Percentiles rank a stretch among this genome's conserved stretches.
These are phyloP conservation scores for Fusarium sp. DNA, from an alignment of 2,329 filamentous ascomycete genomes.

Conservation along the genomic window DNA sequence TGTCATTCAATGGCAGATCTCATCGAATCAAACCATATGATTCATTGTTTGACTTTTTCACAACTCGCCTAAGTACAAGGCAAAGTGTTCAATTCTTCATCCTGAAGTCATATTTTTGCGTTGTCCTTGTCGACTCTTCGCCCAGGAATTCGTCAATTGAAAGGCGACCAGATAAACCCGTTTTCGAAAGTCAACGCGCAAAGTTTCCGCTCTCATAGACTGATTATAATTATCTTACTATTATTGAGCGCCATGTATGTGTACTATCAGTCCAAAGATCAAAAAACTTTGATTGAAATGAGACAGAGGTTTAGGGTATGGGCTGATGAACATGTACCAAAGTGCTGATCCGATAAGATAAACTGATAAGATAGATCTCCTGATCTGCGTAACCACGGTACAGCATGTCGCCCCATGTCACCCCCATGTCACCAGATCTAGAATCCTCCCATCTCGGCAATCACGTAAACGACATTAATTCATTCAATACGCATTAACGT, in stretches of 20 bases:
- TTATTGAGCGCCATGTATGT: accelerated
- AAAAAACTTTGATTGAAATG: no score
- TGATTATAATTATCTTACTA: accelerated
- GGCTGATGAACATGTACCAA: accelerated
- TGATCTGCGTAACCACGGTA: neutral
- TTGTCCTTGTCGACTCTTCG: accelerated
- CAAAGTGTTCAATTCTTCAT: no score
- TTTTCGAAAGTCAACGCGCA: no score
- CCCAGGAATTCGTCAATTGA: accelerated
- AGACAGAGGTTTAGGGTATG: neutral
- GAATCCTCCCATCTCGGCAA: neutral
- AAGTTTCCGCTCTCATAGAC: no score
- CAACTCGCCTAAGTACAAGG: accelerated
- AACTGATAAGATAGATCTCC: neutral
- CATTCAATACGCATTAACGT: neutral
- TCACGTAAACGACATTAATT: neutral
- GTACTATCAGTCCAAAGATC: accelerated
- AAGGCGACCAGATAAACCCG: accelerated
- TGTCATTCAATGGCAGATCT: neutral
- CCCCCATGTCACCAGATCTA: neutral
- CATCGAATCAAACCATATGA: accelerated
- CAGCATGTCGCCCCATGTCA: neutral
- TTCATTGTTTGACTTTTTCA: accelerated
- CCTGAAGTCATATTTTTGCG: no score
- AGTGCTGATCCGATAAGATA: neutral